Percentiles rank a stretch among this genome's conserved stretches.
phyloP scores from a whole-genome alignment of 148 eudicot genomes.

The Amaranthus hypochondriacus region DNA sequence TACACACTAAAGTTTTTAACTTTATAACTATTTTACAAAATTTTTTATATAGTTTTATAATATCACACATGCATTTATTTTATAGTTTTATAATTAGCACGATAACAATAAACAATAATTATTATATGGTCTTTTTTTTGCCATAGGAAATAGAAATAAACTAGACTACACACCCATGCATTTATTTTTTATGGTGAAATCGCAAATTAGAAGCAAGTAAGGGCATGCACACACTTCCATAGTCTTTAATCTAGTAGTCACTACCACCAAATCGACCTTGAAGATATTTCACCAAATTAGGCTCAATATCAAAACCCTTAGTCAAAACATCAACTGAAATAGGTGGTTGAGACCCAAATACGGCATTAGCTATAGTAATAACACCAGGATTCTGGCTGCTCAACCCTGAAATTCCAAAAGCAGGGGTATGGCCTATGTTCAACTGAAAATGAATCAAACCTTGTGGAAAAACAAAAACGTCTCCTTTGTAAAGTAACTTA shows the following conservation, averaged over 20 bases:
- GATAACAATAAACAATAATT: no score
- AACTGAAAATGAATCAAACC: slow-evolving; percentile 30
- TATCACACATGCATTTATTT: no score
- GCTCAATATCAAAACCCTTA: slow-evolving; percentile 19
- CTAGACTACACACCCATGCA: no score
- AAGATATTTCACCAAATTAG: neutral
- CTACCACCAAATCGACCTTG: slow-evolving; percentile 1
- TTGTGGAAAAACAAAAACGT: slow-evolving; percentile 24
- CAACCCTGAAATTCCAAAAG: slow-evolving; percentile 15
- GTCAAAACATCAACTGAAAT: slow-evolving; percentile 15
- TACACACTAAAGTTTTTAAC: no score
- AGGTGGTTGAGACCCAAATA: slow-evolving; percentile 21
- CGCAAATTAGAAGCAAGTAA: no score
- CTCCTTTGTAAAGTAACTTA: slow-evolving; percentile 24
- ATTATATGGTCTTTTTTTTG: no score
- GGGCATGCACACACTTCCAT: no score
- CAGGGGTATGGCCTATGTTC: slow-evolving; percentile 16
- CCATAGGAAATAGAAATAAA: no score
- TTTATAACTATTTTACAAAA: no score
- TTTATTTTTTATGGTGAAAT: no score
- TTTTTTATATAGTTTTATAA: no score
- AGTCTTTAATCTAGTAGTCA: neutral
- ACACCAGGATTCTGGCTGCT: slow-evolving; percentile 32
- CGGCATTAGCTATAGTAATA: slow-evolving; percentile 18
- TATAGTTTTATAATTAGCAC: no score